Base-by-base conservation (phyloP, 208 protist species). In the Herpetomonas muscarum region DNA sequence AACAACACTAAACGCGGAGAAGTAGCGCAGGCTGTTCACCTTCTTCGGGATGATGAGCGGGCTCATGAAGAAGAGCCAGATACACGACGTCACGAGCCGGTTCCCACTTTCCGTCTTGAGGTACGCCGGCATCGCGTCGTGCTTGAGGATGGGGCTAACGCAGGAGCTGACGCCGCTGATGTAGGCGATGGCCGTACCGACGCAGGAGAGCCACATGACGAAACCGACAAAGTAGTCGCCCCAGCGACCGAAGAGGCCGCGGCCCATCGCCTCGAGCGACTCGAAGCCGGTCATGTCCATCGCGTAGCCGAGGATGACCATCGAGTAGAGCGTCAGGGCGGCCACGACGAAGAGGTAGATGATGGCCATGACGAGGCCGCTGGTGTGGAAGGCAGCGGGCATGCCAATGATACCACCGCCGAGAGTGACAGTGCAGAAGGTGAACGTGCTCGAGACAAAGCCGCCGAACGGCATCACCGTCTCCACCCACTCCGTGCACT, bases 1-100 rank as follows among this genome's bases (percentile, higher is more conserved):
- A 10, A 19, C 39, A 3, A 90, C 69, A 22, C 78, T 80, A 15
- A 90, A 22, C 1, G 73, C 53, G 6, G 81, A 90, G 28, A 89
- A 63, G 64, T 90, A 94, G 34, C 88, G 81, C 9, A 94, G 67
- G 21, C 74, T 85, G 61, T 89, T 91, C n/a, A 92, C 64, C 15
- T 58, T 46, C 66, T 86, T 87, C n/a, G 76, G 76, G 7, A 92
- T 61, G 13, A 86, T 69, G 2, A 87, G 34, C 2, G 88, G 88
- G 28, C 89, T 30, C 74, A 94, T 87, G 0, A 86, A 30, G 22
- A 76, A 29, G 4, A 79, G 17, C 84, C 84, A 91, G 2, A 78
- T 64, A 1, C 74, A 1, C 3, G 28, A 59, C 12, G 72, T 76
- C 26, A 91, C 50, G 12, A 77, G 28, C 10, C 71, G 73, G 47